These are phyloP conservation scores for Phascolomyces articulosus DNA, from an alignment of 371 early-diverging fungal species.

Conservation along the genomic window DNA sequence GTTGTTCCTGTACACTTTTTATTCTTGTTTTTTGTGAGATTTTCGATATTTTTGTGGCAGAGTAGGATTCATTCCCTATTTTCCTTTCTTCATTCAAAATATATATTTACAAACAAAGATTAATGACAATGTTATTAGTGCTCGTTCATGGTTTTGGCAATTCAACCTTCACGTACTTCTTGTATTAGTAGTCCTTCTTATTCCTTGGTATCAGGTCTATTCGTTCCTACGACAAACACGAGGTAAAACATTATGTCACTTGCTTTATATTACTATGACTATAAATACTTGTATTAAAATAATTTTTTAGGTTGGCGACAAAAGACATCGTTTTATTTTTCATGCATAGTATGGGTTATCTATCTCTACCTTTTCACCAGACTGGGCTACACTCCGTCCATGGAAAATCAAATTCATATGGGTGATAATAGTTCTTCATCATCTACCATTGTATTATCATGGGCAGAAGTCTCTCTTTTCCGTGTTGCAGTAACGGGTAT, in stretches of 20 bases:
- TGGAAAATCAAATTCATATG: neutral
- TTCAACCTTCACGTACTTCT: conserved; percentile 67
- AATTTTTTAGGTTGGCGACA: conserved; percentile 39
- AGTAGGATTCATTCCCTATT: conserved; percentile 42
- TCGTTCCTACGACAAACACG: conserved; percentile 55
- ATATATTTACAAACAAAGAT: neutral
- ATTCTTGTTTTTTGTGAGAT: conserved; percentile 87
- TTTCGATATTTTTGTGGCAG: conserved; percentile 64
- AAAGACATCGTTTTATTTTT: conserved; percentile 29
- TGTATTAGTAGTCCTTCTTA: conserved; percentile 64
- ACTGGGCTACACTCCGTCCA: conserved; percentile 1
- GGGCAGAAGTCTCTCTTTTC: conserved; percentile 75
- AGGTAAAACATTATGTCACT: conserved; percentile 17
- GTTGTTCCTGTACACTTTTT: conserved; percentile 78
- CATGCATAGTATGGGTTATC: conserved; percentile 54
- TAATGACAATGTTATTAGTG: conserved; percentile 47
- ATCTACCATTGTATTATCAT: conserved; percentile 8
- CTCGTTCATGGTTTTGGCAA: conserved; percentile 81
- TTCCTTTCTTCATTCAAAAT: neutral
- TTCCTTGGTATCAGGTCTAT: conserved; percentile 81
- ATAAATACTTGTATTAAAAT: too few species aligned
- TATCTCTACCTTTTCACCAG: conserved; percentile 76
- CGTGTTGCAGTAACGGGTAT: conserved; percentile 89
- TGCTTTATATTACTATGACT: neutral
- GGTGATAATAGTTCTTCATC: neutral